Base-by-base conservation (phyloP, 129 eudicot genomes). In the Ambrosia trifida region DNA sequence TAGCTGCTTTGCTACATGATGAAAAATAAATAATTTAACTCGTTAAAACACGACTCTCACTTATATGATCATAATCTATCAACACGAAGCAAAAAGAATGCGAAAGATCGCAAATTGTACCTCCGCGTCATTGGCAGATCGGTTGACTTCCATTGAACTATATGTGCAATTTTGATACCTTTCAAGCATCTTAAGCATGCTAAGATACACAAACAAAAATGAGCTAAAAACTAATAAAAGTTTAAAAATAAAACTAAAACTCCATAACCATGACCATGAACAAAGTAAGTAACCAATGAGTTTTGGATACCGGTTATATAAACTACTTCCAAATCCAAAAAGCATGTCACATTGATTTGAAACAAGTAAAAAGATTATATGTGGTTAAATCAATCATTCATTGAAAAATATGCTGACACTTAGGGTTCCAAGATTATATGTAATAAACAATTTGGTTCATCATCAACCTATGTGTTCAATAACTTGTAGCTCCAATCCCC, bases 161-260 rank as follows among this genome's bases (percentile, higher is more conserved):
- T 86, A 87, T 52, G 91, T 89, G 82, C 96, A 89, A 59, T 84
- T 89, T 65, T 93, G 95, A 76, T 93, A 93, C 83, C 88, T 85
- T 78, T 93, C 98, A 24, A 92, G 89, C 64, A 91, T 92, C 79
- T 92, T 89, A 83, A 87, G 85, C 96, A 92, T 92, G 79, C 98
- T 92, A 18, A 30, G 43, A 59, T 12, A 7, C 6, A 40, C 2
- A 7, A 2, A 40, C 0, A 32, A 59, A 32, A 30, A 31, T 5
- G 0, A 31, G 43, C 31, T 14, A 8, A 59, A 4, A 14, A 31
- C 61, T 5, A 49, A 49, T 4, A 59, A 59, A 58, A 11, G 2
- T 24, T 24, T 11, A 30, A 31, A 51, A 16, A 17, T 0, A 51
- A 59, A 13, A 30, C 4, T 31, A 31, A 30, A 59, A 14, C 35